phyloP scores from a whole-genome alignment of 345 rosid genomes.

The Corchorus olitorius region DNA sequence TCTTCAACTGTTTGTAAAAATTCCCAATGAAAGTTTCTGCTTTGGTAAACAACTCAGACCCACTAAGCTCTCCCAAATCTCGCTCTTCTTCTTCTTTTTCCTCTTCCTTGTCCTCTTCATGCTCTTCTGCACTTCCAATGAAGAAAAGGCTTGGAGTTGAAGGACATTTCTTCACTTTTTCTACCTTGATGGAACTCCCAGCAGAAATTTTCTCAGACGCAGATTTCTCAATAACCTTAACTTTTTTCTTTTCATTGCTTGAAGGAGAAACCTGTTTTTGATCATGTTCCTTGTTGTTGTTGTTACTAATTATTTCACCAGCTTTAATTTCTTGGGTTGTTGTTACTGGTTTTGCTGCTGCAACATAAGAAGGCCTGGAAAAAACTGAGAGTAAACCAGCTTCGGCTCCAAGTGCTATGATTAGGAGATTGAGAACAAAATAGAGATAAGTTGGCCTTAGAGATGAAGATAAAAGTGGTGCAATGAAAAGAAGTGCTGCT shows the following conservation, averaged over 20 bases:
- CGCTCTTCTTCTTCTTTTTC: slow-evolving; percentile 27
- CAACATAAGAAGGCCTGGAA: slow-evolving; percentile 38
- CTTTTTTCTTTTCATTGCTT: slow-evolving; percentile 17
- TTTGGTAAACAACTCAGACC: slow-evolving; percentile 61
- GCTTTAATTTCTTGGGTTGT: background rate
- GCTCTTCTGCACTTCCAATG: slow-evolving; percentile 43
- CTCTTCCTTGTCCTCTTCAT: slow-evolving; percentile 17
- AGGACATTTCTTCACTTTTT: slow-evolving; percentile 49
- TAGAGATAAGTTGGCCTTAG: slow-evolving; percentile 56
- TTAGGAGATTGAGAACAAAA: slow-evolving; percentile 58
- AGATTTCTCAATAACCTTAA: slow-evolving; percentile 37
- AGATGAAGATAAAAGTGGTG: slow-evolving; percentile 55
- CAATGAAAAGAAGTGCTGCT: slow-evolving; percentile 49
- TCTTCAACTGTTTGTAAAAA: slow-evolving; percentile 68
- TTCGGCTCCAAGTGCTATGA: slow-evolving; percentile 63
- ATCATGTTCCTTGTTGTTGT: background rate
- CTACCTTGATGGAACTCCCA: slow-evolving; percentile 10
- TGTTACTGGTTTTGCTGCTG: slow-evolving; percentile 22
- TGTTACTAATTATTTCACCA: background rate
- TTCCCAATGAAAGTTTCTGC: slow-evolving; percentile 65
- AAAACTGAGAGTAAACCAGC: slow-evolving; percentile 59
- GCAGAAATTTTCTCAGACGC: slow-evolving; percentile 31
- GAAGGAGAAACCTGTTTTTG: slow-evolving; percentile 7
- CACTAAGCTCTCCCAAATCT: slow-evolving; percentile 31
- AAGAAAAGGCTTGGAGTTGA: slow-evolving; percentile 66